Evolutionary conservation across 2,329 filamentous ascomycete species (phyloP).

Genomic region (Zymoseptoria passerinii): DNA sequence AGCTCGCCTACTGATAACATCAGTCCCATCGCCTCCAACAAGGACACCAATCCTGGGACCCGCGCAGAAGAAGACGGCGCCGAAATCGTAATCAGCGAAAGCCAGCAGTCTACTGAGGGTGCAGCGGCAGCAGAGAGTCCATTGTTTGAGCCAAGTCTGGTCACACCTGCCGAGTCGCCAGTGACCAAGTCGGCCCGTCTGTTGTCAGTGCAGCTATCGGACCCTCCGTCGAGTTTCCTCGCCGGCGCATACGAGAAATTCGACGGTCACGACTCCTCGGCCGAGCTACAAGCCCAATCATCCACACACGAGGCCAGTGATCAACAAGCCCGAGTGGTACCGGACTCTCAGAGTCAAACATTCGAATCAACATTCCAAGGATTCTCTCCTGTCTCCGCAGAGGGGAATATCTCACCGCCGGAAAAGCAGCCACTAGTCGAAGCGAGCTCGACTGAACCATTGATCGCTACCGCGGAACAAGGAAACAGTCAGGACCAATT

Average conservation of each 20-base stretch:
- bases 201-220: constrained; percentile 12
- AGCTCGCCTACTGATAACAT: constrained; percentile 14
- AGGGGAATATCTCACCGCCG: not conserved
- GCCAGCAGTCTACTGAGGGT: constrained; percentile 5
- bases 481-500: not conserved
- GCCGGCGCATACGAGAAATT: constrained; percentile 18
- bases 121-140: not conserved
- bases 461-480: not conserved
- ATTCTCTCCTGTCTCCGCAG: constrained; percentile 3
- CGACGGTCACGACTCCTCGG: not conserved
- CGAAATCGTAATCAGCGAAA: constrained; percentile 22
- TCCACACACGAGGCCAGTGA: constrained; percentile 9
- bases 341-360: constrained; percentile 19
- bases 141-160: not conserved
- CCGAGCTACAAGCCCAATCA: constrained; percentile 5
- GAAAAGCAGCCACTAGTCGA: not conserved
- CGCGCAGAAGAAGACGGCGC: not conserved
- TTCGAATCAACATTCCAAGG: constrained; percentile 7
- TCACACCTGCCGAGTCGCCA: not conserved
- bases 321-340: constrained; percentile 9
- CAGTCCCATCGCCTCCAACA: not conserved
- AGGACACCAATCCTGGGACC: not conserved
- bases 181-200: not conserved
- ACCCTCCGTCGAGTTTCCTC: constrained; percentile 23
- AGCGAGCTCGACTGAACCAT: not conserved